Evolutionary conservation across 2,329 filamentous ascomycete species (phyloP).

Genomic region (Ilyonectria robusta): DNA sequence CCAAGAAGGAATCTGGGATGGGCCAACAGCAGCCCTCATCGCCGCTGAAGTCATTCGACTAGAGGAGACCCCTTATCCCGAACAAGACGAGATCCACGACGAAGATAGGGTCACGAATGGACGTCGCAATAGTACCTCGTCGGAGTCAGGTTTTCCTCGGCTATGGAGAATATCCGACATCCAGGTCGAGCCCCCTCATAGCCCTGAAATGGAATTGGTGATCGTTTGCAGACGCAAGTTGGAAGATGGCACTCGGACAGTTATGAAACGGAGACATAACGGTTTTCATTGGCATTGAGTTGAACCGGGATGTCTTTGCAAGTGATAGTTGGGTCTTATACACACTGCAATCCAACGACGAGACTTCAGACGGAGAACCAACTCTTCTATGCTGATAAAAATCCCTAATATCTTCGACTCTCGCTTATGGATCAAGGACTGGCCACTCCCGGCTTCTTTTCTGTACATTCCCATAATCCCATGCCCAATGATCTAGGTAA

Average conservation of each 20-base stretch:
- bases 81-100: neutral
- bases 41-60: slow-evolving; percentile 17
- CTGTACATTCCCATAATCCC: too few species aligned
- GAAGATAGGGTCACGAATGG: neutral
- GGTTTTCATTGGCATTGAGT: slow-evolving; percentile 1
- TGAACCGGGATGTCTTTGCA: neutral
- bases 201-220: neutral
- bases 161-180: slow-evolving; percentile 5
- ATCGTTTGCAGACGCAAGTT: slow-evolving; percentile 5
- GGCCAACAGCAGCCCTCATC: slow-evolving; percentile 16
- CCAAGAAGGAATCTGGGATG: slow-evolving; percentile 22
- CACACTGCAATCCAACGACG: too few species aligned
- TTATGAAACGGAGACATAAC: slow-evolving; percentile 2
- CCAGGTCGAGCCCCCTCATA: slow-evolving; percentile 1
- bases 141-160: neutral
- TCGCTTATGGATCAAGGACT: too few species aligned
- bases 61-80: neutral
- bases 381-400: too few species aligned
- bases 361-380: too few species aligned
- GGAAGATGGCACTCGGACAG: neutral
- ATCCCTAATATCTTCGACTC: too few species aligned
- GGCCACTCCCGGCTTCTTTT: too few species aligned
- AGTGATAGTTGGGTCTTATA: too few species aligned
- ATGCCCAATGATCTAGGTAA: too few species aligned
- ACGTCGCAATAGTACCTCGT: neutral